Evolutionary conservation across 208 protist genomes (phyloP).

Genomic region (Naegleria fowleri): DNA sequence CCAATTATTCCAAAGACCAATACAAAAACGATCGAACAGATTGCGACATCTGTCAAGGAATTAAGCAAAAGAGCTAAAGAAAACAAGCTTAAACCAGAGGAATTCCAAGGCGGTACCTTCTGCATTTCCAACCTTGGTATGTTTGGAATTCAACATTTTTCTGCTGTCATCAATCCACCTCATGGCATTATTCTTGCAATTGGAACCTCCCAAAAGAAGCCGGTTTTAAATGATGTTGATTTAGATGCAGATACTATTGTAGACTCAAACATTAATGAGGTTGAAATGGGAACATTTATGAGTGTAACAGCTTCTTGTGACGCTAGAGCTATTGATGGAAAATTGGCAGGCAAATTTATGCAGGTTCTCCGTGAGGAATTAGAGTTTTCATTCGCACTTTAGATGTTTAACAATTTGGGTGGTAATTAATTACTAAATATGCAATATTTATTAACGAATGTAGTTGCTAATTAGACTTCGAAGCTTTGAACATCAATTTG

Average conservation of each 20-base stretch:
- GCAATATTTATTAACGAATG: too few relatives aligned
- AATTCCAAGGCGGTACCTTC: conserved; percentile 85
- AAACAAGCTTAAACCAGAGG: conserved; percentile 63
- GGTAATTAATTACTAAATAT: not conserved
- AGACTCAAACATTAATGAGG: not conserved
- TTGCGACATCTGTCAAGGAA: conserved; percentile 74
- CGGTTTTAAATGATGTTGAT: not conserved
- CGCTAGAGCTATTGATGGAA: not conserved
- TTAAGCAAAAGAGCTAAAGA: conserved; percentile 82
- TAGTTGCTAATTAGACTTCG: too few relatives aligned
- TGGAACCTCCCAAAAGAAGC: conserved; percentile 64
- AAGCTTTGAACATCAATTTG: too few relatives aligned
- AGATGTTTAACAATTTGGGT: too few relatives aligned
- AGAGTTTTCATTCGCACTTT: not conserved
- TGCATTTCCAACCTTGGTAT: conserved; percentile 92
- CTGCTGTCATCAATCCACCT: conserved; percentile 94
- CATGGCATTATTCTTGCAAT: conserved; percentile 89
- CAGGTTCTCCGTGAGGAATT: not conserved
- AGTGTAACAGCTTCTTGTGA: conserved; percentile 4
- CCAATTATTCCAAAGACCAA: conserved; percentile 87
- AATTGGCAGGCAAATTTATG: not conserved
- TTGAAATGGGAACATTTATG: conserved; percentile 17
- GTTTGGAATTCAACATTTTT: conserved; percentile 84
- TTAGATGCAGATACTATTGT: not conserved
- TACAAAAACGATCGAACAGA: conserved; percentile 73